Base-by-base conservation (phyloP, 2,329 filamentous ascomycete species). In the Talaromyces sp. region DNA sequence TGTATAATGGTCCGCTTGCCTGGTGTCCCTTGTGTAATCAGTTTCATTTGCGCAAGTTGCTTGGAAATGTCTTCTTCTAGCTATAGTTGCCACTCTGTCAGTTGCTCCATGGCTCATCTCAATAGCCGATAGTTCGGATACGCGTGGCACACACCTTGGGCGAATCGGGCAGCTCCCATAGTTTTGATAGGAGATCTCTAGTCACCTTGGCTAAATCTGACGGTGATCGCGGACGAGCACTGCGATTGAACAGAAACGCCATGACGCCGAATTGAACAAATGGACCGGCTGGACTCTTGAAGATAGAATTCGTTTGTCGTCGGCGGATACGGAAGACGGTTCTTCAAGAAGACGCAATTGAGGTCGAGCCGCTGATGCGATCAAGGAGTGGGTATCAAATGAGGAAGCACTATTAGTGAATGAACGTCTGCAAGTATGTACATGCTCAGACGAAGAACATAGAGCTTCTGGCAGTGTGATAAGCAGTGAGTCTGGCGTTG, bases 21-120 rank as follows among this genome's bases (percentile, higher is more conserved):
- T 79, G 92, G 91, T 67, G 93, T 97, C 70, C 94, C 95, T 82
- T 98, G 94, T 14, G 99, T 87, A 66, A 95, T 88, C 68, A 93
- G 82, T 78, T 98, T 98, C 89, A 98, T 96, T 77, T 96, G 91
- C 61, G 85, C 85, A 68, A 99, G 85, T 70, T 93, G 89, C 75
- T 92, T 92, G 58, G 92, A 90, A 68, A 96, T 84, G 74, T 97
- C 93, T 75, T 98, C 94, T 72, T 88, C 86, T 67, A 89, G 85
- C 93, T 97, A 72, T 60, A 31, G 43, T 62, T 66, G 45, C 27
- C 50, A 14, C 37, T 35, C 19, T 54, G 22, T 63, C 24, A 62
- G 60, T 62, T 22, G n/a, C 57, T 48, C 27, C 13, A 31, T 57
- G 35, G 14, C 22, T 45, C 56, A 45, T 27, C 24, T 59, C 56